Base-by-base conservation (phyloP, 306 rosid species). In the Phaseolus lunatus region DNA sequence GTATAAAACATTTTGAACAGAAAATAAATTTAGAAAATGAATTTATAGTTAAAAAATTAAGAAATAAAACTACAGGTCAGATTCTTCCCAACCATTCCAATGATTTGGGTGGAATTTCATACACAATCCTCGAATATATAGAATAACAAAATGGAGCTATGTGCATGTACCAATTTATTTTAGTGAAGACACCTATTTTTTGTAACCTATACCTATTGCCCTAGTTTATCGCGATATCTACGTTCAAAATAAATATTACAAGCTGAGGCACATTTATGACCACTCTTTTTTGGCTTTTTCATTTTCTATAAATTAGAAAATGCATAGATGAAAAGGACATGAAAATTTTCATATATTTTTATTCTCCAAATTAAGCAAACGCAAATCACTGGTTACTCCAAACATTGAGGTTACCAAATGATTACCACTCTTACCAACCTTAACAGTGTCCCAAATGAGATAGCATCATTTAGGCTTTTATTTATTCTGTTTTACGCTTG, bases 271-370 rank as follows among this genome's bases (percentile, higher is more conserved):
- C 10, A 43, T n/a, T 10, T 15, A 77, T 63, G 61, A 70, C 62
- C 76, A 52, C 73, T 73, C 29, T 63, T 8, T 47, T 35, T 2
- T n/a, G 63, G 7, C 57, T 35, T 45, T 24, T 16, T 43, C 79
- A 29, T 77, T 56, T 57, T 78, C 50, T 29, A 37, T 41, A 80
- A 59, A 53, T 67, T 10, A 73, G 52, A 67, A 59, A 80, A 80
- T 77, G 72, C 44, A 35, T 33, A 33, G 39, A 33, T 24, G 81
- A 81, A 82, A 84, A 37, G 5, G 67, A 79, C 59, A 64, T 62
- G 79, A 63, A 72, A 73, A 84, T 64, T 65, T 37, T 16, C n/a
- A n/a, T 57, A 67, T 72, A 44, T 15, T 52, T 59, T 67, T 49
- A 12, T 74, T 59, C 45, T 44, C 68, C 27, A 61, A 54, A 41